Percentiles rank a stretch among this genome's conserved stretches.
These are phyloP conservation scores for Aspergillus fructus DNA, from an alignment of 2,329 filamentous ascomycete genomes.

Conservation along the genomic window DNA sequence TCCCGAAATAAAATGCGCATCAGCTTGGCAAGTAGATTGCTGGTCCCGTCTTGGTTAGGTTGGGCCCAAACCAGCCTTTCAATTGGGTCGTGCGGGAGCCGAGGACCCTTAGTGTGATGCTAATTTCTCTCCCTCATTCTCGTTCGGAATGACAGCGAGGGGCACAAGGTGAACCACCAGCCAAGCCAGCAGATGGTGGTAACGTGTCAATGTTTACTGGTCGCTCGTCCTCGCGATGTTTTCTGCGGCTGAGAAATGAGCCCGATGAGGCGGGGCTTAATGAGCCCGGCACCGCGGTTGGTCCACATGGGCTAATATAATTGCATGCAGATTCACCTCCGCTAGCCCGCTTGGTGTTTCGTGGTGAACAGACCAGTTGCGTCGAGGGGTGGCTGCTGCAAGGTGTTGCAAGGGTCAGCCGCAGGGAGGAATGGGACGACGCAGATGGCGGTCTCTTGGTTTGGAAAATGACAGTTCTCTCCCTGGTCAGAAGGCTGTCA, in stretches of 20 bases:
- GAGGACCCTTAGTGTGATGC: slow-evolving; percentile 5
- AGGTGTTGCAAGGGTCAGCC: slow-evolving; percentile 1
- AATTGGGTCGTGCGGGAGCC: not conserved
- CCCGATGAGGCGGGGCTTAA: slow-evolving; percentile 5
- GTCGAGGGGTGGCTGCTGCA: not conserved
- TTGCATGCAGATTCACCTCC: slow-evolving; percentile 9
- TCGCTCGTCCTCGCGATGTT: not conserved
- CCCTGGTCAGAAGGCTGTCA: not conserved
- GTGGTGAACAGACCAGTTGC: not conserved
- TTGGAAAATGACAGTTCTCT: not conserved
- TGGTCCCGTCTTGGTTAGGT: slow-evolving; percentile 1
- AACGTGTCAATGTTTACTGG: slow-evolving; percentile 4
- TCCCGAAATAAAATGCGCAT: slow-evolving; percentile 2
- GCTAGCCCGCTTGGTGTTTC: not conserved
- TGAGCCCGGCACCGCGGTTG: not conserved
- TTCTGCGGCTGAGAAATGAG: slow-evolving; percentile 12
- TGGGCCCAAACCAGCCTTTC: not conserved
- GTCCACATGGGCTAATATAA: slow-evolving; percentile 8
- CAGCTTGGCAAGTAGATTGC: not conserved
- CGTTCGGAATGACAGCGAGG: not conserved
- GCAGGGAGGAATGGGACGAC: not conserved
- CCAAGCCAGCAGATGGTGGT: not conserved
- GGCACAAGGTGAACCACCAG: not conserved
- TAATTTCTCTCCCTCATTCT: slow-evolving; percentile 1
- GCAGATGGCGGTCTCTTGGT: slow-evolving; percentile 5